These are phyloP conservation scores for Plenodomus lindquistii DNA, from an alignment of 2,329 filamentous ascomycete genomes.

Conservation along the genomic window DNA sequence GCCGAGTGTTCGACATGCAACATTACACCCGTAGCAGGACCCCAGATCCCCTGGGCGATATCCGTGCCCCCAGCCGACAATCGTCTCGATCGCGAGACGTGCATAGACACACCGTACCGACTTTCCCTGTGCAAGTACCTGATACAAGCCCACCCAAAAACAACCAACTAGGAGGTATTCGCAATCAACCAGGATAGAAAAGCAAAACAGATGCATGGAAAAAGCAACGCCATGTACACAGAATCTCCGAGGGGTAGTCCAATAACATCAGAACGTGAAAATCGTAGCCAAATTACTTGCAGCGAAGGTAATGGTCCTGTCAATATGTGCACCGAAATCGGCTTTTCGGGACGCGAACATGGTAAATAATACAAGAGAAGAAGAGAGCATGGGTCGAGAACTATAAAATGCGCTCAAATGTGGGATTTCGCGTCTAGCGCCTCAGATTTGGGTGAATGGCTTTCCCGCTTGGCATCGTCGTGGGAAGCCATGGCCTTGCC, in stretches of 20 bases:
- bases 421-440: slow-evolving; percentile 34
- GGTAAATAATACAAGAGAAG: slow-evolving; percentile 42
- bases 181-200: slow-evolving; percentile 16
- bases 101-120: background rate
- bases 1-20: slow-evolving; percentile 5
- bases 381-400: slow-evolving; percentile 24
- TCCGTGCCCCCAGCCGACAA: background rate
- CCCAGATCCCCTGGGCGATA: slow-evolving; percentile 1
- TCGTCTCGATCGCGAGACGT: background rate
- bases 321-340: slow-evolving; percentile 17
- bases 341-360: slow-evolving; percentile 13
- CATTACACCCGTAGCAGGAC: slow-evolving; percentile 11
- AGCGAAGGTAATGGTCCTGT: slow-evolving; percentile 28
- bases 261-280: slow-evolving; percentile 27
- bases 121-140: slow-evolving; percentile 15
- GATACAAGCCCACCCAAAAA: slow-evolving; percentile 22
- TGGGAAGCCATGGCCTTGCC: slow-evolving; percentile 53
- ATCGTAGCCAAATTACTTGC: slow-evolving; percentile 32
- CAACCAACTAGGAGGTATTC: slow-evolving; percentile 40
- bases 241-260: slow-evolving; percentile 19
- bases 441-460: slow-evolving; percentile 37
- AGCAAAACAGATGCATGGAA: slow-evolving; percentile 3
- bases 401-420: slow-evolving; percentile 13
- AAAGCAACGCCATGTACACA: slow-evolving; percentile 4
- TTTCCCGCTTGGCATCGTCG: slow-evolving; percentile 42